phyloP scores from a whole-genome alignment of 768 basidiomycete genomes.

The Serpula lacrymans region DNA sequence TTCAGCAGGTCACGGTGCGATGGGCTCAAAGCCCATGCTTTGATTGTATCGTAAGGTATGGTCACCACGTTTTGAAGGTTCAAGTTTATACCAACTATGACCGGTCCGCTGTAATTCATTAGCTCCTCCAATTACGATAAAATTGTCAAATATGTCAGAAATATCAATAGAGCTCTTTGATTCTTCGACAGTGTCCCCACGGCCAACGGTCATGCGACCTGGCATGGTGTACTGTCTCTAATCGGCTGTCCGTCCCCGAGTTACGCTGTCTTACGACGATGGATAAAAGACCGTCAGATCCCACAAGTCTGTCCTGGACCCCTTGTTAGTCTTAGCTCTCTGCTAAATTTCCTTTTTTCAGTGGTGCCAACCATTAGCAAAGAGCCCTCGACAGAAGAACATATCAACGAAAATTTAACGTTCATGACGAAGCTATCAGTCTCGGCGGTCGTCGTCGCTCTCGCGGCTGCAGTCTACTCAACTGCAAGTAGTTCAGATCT shows the following conservation, averaged over 20 bases:
- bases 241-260: slow-evolving; percentile 3
- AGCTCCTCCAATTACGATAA: no score
- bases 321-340: slow-evolving; percentile 1
- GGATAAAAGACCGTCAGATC: slow-evolving; percentile 4
- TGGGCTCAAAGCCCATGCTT: no score
- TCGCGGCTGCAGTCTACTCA: slow-evolving; percentile 1
- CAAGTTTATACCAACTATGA: no score
- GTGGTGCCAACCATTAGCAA: not conserved
- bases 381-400: not conserved
- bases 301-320: not conserved
- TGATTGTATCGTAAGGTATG: no score
- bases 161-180: not conserved
- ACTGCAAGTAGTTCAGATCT: not conserved
- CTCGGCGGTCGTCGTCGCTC: not conserved
- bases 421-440: slow-evolving; percentile 5
- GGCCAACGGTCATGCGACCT: slow-evolving; percentile 7
- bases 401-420: not conserved
- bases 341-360: not conserved
- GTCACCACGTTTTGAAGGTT: no score
- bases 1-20: no score
- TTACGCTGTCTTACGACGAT: not conserved
- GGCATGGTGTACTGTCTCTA: not conserved
- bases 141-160: no score
- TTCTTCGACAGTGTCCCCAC: slow-evolving; percentile 3
- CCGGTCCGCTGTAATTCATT: no score